Evolutionary conservation across 176 grass and related monocot genomes (phyloP).

Genomic region (Tillandsia fasciculata): DNA sequence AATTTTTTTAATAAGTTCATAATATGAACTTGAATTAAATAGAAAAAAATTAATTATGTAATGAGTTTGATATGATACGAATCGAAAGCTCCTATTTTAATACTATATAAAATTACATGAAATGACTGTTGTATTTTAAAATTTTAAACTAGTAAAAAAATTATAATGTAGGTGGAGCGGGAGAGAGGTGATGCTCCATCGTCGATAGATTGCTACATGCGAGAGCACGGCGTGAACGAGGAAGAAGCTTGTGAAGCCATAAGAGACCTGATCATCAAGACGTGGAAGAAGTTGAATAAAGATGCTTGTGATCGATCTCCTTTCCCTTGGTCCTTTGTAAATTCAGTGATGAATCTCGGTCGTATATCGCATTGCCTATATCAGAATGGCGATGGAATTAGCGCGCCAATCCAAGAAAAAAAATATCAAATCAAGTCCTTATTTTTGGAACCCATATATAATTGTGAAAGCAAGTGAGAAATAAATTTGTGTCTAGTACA

Average conservation of each 20-base stretch:
- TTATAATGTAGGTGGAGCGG: not conserved
- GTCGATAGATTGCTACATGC: constrained; percentile 37
- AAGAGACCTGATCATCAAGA: constrained; percentile 8
- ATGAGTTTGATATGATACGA: too few relatives aligned
- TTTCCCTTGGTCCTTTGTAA: not conserved
- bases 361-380: constrained; percentile 38
- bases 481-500: too few relatives aligned
- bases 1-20: too few relatives aligned
- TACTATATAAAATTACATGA: too few relatives aligned
- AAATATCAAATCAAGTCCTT: constrained; percentile 21
- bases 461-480: not conserved
- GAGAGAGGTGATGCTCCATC: constrained; percentile 28
- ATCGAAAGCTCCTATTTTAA: too few relatives aligned
- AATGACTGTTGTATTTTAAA: too few relatives aligned
- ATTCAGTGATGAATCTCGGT: constrained; percentile 29
- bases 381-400: constrained; percentile 27
- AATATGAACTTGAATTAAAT: too few relatives aligned
- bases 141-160: too few relatives aligned
- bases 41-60: too few relatives aligned
- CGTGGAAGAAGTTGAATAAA: constrained; percentile 30
- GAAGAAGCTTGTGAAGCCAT: constrained; percentile 12
- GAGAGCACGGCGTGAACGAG: constrained; percentile 7
- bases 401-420: constrained; percentile 23
- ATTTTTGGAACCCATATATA: constrained; percentile 15
- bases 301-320: not conserved